Evolutionary conservation across 2,329 filamentous ascomycete genomes (phyloP).

Genomic region (Ophiostoma himal-ulmi): DNA sequence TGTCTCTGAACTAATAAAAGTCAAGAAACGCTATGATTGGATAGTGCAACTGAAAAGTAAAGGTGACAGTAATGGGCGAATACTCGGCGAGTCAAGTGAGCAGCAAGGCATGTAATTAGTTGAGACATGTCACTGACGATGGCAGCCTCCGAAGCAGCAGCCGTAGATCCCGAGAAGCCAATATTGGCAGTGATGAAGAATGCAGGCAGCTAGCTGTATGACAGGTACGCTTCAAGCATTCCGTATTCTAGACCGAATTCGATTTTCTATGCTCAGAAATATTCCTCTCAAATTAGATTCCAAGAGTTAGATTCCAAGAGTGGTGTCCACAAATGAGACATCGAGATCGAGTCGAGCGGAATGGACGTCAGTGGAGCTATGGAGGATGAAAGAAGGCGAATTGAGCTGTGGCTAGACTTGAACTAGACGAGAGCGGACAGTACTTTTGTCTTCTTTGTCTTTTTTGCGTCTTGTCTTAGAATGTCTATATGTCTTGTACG

Average conservation of each 20-base stretch:
- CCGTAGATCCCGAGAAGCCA: not conserved
- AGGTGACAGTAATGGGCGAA: not conserved
- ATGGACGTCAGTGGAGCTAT: not conserved
- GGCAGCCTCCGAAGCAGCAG: not conserved
- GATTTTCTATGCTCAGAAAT: not conserved
- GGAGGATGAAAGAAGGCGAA: not conserved
- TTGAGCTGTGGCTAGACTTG: not conserved
- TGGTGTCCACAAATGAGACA: not conserved
- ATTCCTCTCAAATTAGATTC: not conserved
- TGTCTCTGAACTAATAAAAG: not conserved
- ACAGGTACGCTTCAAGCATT: not conserved
- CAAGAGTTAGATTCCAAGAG: not conserved
- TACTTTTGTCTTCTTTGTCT: conserved; percentile 3
- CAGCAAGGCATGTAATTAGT: not conserved
- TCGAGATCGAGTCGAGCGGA: not conserved
- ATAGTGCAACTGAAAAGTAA: not conserved
- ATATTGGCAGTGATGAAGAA: not conserved
- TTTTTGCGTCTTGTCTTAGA: not conserved
- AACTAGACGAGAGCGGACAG: not conserved
- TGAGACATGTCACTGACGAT: not conserved
- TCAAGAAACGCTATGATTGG: not conserved
- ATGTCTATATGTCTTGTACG: not conserved
- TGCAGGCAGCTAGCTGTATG: not conserved
- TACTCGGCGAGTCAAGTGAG: not conserved
- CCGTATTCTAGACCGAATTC: not conserved